These are phyloP conservation scores for Sabuloglossum arenarium DNA, from an alignment of 495 filamentous ascomycete species.

Conservation along the genomic window DNA sequence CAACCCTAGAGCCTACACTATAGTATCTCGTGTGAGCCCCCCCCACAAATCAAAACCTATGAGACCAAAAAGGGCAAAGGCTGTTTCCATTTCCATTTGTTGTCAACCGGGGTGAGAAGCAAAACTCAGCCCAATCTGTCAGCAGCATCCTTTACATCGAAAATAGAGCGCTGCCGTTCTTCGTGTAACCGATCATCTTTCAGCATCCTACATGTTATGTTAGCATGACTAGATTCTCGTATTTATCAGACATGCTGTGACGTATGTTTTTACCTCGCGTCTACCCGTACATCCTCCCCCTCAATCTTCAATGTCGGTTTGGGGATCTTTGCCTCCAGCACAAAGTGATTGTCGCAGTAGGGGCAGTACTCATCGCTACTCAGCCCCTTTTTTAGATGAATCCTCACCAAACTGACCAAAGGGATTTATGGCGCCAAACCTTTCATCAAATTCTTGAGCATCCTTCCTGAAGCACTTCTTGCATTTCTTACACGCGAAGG, in stretches of 20 bases:
- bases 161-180: conserved; percentile 40
- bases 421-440: conserved; percentile 20
- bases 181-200: conserved; percentile 69
- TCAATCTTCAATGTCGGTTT: conserved; percentile 65
- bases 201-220: conserved; percentile 44
- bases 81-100: not conserved
- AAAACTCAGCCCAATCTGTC: conserved; percentile 10
- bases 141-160: conserved; percentile 47
- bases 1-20: not conserved
- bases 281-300: conserved; percentile 68
- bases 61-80: not conserved
- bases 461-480: conserved; percentile 95
- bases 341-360: conserved; percentile 98
- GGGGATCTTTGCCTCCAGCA: conserved; percentile 68
- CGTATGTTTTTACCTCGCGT: conserved; percentile 30
- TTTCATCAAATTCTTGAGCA: conserved; percentile 73
- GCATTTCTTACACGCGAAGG: conserved; percentile 95
- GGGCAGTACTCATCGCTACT: conserved; percentile 94
- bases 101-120: not conserved
- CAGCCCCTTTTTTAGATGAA: not conserved
- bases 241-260: not conserved
- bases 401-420: not conserved
- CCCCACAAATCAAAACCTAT: not conserved
- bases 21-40: not conserved
- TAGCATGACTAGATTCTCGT: not conserved